Base-by-base conservation (phyloP, 2,329 filamentous ascomycete genomes). In the Hirsutella minnesotensis region DNA sequence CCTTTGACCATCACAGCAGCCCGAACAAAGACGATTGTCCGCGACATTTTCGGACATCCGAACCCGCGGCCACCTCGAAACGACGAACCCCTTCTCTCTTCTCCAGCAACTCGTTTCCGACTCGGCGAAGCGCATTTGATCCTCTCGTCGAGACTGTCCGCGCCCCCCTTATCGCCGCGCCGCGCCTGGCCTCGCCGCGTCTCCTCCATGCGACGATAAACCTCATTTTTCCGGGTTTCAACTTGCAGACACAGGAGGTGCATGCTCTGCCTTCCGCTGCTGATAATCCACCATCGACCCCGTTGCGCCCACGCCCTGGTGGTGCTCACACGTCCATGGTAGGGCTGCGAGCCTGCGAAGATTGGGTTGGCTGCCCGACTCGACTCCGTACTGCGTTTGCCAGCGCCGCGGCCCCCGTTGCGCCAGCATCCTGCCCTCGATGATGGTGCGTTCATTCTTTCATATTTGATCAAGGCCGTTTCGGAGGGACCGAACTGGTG, bases 371-470 rank as follows among this genome's bases (percentile, higher is more conserved):
- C 46, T 48, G 47, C 55, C 51, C 50, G 45, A 41, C 44, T 46
- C 47, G 47, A 53, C 47, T 38, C 53, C 46, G 53, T 12, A 30
- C 30, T 55, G 54, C 50, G 52, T 49, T 51, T 48, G 47, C 52
- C 51, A 56, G 59, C 54, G 55, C 53, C 54, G 49, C 55, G 55
- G 61, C 60, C 58, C 60, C 59, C 47, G 46, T 50, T 49, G 57
- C 59, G 63, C 58, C 57, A 51, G 51, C 47, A 51, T 52, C 53
- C 51, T 60, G 55, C 58, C 55, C 59, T 64, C 62, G 63, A 71
- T 71, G 67, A 71, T 71, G 68, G 68, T 71, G 60, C 57, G 68
- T 70, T 47, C 41, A 46, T 30, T 44, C 31, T 16, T 35, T n/a
- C 13, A 12, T n/a, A 12, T 31, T n/a, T 31, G 12, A n/a, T 13